Evolutionary conservation across 495 filamentous ascomycete species (phyloP).

Genomic region (Aspergillus homomorphus): DNA sequence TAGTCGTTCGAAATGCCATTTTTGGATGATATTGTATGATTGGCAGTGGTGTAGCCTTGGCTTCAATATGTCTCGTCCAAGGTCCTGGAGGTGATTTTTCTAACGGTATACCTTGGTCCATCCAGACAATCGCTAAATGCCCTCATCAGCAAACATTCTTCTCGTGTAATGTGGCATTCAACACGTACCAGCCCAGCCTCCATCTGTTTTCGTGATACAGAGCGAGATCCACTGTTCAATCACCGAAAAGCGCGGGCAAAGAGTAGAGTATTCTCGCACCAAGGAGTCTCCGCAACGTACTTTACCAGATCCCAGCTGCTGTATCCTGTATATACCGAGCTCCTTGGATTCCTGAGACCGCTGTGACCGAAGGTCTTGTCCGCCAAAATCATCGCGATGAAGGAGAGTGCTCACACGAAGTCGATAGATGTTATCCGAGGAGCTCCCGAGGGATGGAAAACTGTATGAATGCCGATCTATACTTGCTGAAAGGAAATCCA

Average conservation of each 20-base stretch:
- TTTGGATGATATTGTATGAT: slow-evolving; percentile 2
- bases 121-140: neutral
- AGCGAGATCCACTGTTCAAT: slow-evolving; percentile 7
- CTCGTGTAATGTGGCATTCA: neutral
- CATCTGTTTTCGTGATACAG: neutral
- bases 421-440: neutral
- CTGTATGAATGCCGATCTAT: slow-evolving; percentile 1
- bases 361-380: slow-evolving; percentile 1
- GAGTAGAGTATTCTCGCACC: slow-evolving; percentile 4
- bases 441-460: slow-evolving; percentile 2
- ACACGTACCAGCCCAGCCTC: slow-evolving; percentile 4
- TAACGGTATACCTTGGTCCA: slow-evolving; percentile 1
- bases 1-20: slow-evolving; percentile 8
- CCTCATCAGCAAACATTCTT: neutral
- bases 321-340: slow-evolving; percentile 1
- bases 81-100: neutral
- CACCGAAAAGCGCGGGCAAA: slow-evolving; percentile 1
- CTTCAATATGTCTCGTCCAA: slow-evolving; percentile 2
- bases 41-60: slow-evolving; percentile 1
- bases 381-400: slow-evolving; percentile 4
- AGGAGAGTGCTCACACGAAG: slow-evolving; percentile 3
- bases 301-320: slow-evolving; percentile 1
- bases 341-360: neutral
- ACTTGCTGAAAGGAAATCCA: neutral
- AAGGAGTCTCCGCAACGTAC: slow-evolving; percentile 3